Base-by-base conservation (phyloP, 352 stramenopile species). In the Phytophthora ramorum region DNA sequence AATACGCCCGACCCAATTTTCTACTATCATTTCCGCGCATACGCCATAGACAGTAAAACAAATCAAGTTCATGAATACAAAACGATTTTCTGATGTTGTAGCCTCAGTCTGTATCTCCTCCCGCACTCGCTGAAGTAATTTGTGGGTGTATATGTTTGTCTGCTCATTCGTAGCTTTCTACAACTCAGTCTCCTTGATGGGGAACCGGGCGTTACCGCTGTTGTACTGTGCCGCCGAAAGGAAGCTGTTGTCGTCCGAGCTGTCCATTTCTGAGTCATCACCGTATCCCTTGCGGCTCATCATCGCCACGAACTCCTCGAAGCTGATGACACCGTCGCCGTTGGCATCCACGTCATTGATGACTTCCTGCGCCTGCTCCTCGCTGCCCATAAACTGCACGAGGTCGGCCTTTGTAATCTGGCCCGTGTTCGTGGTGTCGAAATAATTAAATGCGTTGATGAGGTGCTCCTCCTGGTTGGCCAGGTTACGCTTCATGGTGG, bases 261-360 rank as follows among this genome's bases (percentile, higher is more conserved):
- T 90, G n/a, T 78, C 75, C 52, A 73, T 82, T 40, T 91, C 83
- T 7, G 82, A 89, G 54, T 96, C 87, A 10, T 95, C 87, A 13
- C 84, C 84, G 55, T 89, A 91, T 55, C 84, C 84, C 78, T 92
- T 90, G 58, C 87, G 85, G 70, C 93, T 75, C 90, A 97, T 97
- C 87, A 97, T 96, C 24, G 68, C 69, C 47, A 95, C 78, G 66
- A 98, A 98, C 68, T 98, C 94, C 22, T 97, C 82, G 62, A 97
- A 98, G 69, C 79, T 96, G 69, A 98, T 97, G 45, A 91, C 70
- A 10, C 92, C 92, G 68, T 98, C 94, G 41, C 91, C 83, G 64
- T 98, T 93, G 34, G 71, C 75, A 68, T 98, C 92, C 32, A 98
- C 81, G n/a, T 97, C 91, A 37, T 93, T 60, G 52, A 98, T 97